phyloP scores from a whole-genome alignment of 345 rosid species.

The Reutealis trisperma region DNA sequence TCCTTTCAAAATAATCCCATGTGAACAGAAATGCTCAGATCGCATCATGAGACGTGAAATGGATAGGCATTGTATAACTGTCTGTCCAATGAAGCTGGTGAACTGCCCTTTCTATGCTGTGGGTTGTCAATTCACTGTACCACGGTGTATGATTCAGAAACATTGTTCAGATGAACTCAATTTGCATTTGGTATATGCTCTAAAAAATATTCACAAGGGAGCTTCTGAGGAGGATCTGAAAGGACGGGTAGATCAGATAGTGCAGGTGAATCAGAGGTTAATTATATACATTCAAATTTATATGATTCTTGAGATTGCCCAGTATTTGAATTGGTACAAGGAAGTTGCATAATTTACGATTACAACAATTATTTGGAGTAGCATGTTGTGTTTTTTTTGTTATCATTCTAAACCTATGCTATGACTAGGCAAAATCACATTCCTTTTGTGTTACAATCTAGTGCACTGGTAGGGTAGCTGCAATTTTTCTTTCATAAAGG shows the following conservation, averaged over 20 bases:
- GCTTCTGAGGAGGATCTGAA: constrained; percentile 57
- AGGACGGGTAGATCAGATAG: constrained; percentile 53
- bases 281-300: not conserved
- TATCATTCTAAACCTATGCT: not conserved
- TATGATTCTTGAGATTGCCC: not conserved
- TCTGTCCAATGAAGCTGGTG: constrained; percentile 80
- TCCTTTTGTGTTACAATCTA: not conserved
- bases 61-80: constrained; percentile 92
- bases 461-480: no score
- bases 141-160: constrained; percentile 50
- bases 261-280: constrained; percentile 41
- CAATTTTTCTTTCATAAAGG: no score
- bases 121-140: constrained; percentile 66
- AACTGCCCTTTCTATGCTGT: constrained; percentile 76
- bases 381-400: not conserved
- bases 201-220: constrained; percentile 56
- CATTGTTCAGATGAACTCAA: constrained; percentile 54
- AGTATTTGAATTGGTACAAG: not conserved
- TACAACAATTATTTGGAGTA: not conserved
- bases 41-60: constrained; percentile 73
- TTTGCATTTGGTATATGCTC: constrained; percentile 62
- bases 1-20: constrained; percentile 78
- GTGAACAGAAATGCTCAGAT: constrained; percentile 76
- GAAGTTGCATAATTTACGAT: no score
- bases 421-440: not conserved